These are phyloP conservation scores for Secale cereale DNA, from an alignment of 176 grass and related monocot species.

Conservation along the genomic window DNA sequence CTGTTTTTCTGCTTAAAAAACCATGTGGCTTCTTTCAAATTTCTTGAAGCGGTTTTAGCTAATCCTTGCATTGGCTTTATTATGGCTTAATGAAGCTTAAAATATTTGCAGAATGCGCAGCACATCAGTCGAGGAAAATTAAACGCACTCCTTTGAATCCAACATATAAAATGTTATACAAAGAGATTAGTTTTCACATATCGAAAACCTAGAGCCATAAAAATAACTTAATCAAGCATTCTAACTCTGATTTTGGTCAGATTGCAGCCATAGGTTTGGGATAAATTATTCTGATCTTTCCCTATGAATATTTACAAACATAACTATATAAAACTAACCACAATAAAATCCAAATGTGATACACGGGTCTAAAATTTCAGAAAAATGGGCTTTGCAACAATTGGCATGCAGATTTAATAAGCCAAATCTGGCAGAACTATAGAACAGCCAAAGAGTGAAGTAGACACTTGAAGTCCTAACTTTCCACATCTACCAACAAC, in stretches of 20 bases:
- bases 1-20: not conserved
- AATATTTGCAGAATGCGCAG: not conserved
- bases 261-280: not conserved
- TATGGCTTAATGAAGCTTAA: not conserved
- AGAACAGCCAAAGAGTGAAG: not conserved
- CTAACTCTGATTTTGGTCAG: not conserved
- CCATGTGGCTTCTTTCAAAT: not conserved
- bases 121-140: not conserved
- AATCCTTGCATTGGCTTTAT: not conserved
- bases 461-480: not conserved
- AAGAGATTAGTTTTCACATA: not conserved
- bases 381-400: not conserved
- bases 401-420: not conserved
- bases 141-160: not conserved
- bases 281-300: not conserved
- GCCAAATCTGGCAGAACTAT: not conserved
- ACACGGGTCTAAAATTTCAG: not conserved
- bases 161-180: not conserved
- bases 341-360: not conserved
- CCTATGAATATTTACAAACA: not conserved
- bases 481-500: not conserved
- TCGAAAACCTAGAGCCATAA: not conserved
- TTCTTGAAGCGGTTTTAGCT: not conserved
- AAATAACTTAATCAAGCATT: not conserved
- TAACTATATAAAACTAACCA: not conserved